Evolutionary conservation across 768 basidiomycete genomes (phyloP).

Genomic region (Lactarius vividus): DNA sequence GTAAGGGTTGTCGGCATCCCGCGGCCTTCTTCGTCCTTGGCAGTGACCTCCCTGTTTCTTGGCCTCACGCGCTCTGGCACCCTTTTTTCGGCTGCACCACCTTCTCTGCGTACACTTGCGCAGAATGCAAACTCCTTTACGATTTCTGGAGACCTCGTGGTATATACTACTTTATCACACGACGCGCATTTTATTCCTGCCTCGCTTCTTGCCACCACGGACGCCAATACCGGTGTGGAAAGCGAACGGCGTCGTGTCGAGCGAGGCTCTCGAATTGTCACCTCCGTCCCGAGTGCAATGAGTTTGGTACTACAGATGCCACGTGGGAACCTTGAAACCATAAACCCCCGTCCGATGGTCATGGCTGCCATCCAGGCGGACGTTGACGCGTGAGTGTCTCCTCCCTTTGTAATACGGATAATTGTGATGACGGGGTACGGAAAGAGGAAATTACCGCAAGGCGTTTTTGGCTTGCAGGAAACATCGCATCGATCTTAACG

Average conservation of each 20-base stretch:
- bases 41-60: conserved; percentile 12
- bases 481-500: conserved; percentile 87
- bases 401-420: neutral
- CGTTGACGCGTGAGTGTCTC: conserved; percentile 59
- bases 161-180: conserved; percentile 83
- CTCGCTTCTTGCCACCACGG: conserved; percentile 30
- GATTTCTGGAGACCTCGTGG: conserved; percentile 68
- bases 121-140: conserved; percentile 70
- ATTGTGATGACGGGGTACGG: neutral
- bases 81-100: conserved; percentile 6
- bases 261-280: conserved; percentile 85
- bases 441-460: conserved; percentile 73
- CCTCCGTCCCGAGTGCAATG: conserved; percentile 85
- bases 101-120: conserved; percentile 38
- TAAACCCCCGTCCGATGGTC: conserved; percentile 89
- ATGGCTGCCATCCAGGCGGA: conserved; percentile 79
- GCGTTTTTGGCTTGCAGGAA: conserved; percentile 91
- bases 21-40: neutral
- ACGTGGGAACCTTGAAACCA: conserved; percentile 92
- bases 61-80: conserved; percentile 20
- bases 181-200: conserved; percentile 74
- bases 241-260: conserved; percentile 84
- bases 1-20: conserved; percentile 7
- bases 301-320: conserved; percentile 96
- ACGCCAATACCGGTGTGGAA: conserved; percentile 17